Base-by-base conservation (phyloP, 306 rosid genomes). In the Alnus rubra region DNA sequence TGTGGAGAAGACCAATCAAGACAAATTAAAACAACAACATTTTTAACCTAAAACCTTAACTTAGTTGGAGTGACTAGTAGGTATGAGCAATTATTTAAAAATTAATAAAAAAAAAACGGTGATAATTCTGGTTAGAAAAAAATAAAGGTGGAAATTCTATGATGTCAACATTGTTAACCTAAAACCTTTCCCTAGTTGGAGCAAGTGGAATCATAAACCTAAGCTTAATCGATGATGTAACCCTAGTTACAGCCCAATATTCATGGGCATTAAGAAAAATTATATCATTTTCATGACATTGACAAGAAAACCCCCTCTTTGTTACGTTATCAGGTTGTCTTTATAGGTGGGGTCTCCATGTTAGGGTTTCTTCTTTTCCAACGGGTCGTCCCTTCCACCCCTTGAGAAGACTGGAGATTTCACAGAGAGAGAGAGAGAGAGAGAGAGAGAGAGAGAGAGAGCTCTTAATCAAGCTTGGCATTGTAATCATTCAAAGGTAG, bases 401-500 rank as follows among this genome's bases (percentile, higher is more conserved):
- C 69, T 23, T 19, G 53, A 56, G 53, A 19, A 13, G 18, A 18
- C 1, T 1, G 14, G 19, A 2, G 44, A 9, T 12, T 15, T 45
- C 28, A 23, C 28, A 33, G 37, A 33, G 37, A 33, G 37, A 45
- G 62, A 55, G n/a, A 23, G 28, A 23, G 28, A 33, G 37, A 33
- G 37, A 33, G 37, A 45, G 62, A 55, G n/a, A 45, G 62, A 55
- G n/a, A 73, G 44, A 19, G 53, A 5, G 28, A 28, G 18, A 28
- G 65, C 59, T 47, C 15, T 31, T 52, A 35, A 51, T 52, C 49
- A 52, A 52, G 49, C 63, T 73, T 73, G 76, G 60, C 7, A 14
- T 5, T 13, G 30, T 18, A 35, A 67, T 77, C 31, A 37, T 67
- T 77, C 74, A 39, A 53, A 35, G 75, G 64, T 69, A 45, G 59